Conservation (phyloP, 75 land plant species). For the Ceratopteris richardii region DNA sequence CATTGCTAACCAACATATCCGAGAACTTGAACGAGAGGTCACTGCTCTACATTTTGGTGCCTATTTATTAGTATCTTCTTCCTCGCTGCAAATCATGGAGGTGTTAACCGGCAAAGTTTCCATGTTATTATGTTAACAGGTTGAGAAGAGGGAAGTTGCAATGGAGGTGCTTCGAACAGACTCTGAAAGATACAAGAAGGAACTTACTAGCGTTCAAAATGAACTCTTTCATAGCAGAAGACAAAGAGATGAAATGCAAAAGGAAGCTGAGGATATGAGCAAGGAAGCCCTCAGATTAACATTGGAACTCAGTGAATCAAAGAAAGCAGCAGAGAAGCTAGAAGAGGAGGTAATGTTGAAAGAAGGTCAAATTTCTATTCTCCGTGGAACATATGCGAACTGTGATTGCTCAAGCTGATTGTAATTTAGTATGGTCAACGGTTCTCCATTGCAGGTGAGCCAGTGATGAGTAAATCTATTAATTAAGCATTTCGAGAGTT, state of each 20-base stretch:
- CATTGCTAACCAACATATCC: constrained; percentile 2
- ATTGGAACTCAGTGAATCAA: constrained; percentile 43
- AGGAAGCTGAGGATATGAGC: constrained; percentile 61
- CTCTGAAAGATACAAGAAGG: constrained; percentile 37
- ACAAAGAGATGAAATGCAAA: constrained; percentile 74
- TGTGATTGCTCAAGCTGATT: constrained; percentile 4
- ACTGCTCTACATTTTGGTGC: too few relatives aligned
- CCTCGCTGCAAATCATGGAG: too few relatives aligned
- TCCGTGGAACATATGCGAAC: constrained; percentile 21
- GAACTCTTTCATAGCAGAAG: constrained; percentile 38
- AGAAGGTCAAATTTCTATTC: constrained; percentile 38
- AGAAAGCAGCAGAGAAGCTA: constrained; percentile 60
- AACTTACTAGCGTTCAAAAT: constrained; percentile 21
- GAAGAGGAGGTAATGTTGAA: constrained; percentile 69
- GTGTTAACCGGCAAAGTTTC: too few relatives aligned
- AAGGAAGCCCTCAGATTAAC: constrained; percentile 64
- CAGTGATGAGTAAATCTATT: too few relatives aligned
- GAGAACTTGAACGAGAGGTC: constrained; percentile 3
- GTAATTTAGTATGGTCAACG: too few relatives aligned
- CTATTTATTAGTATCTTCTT: too few relatives aligned
- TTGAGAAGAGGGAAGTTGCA: constrained; percentile 38
- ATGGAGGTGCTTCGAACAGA: constrained; percentile 33
- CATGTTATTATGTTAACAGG: constrained; percentile 17
- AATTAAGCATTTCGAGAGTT: too few relatives aligned
- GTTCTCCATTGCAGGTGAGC: too few relatives aligned